Base-by-base conservation (phyloP, 1,284 basidiomycete species). In the Tausonia pullulans region DNA sequence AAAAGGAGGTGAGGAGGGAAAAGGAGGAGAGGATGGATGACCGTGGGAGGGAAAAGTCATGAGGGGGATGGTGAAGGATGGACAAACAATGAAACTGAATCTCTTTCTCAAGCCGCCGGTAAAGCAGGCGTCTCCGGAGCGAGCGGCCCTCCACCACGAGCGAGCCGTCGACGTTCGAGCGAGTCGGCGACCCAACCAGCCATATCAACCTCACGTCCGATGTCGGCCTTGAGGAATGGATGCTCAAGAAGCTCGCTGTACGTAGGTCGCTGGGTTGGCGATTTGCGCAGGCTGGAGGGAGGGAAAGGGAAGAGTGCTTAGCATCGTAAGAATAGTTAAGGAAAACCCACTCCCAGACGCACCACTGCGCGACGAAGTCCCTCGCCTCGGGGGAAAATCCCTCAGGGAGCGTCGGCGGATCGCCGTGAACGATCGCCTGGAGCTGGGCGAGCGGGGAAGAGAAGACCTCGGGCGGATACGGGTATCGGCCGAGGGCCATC, bases 401-500 rank as follows among this genome's bases (percentile, higher is more conserved):
- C 70, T 75, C 75, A 2, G 94, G 92, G 55, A 98, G 78, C 62
- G 85, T 83, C 3, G 96, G 95, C 6, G 94, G 85, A 58, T 93
- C 87, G 1, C 94, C 96, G 70, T 97, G 86, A 4, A 98, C 93
- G 69, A 98, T 98, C 2, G 94, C 94, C 44, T 88, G 90, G 52
- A 98, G 79, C 77, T 98, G 93, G 2, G 93, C 89, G 74, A 98
- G 96, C 2, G 98, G 93, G 74, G 98, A 98, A 63, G 86, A 84
- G 74, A 96, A 98, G 3, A 93, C 95, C 78, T 98, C 94, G n/a
- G 94, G 94, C 43, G 95, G 95, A 74, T 97, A 98, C 1, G 95
- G 96, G 76, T 98, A 98, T 69, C 84, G 82, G 27, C 96, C 94
- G 70, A 91, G 77, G 56, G 90, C 88, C 67, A 96, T 87, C 76